Conservation (phyloP, 169 alveolate species). For the Neospora caninum region DNA sequence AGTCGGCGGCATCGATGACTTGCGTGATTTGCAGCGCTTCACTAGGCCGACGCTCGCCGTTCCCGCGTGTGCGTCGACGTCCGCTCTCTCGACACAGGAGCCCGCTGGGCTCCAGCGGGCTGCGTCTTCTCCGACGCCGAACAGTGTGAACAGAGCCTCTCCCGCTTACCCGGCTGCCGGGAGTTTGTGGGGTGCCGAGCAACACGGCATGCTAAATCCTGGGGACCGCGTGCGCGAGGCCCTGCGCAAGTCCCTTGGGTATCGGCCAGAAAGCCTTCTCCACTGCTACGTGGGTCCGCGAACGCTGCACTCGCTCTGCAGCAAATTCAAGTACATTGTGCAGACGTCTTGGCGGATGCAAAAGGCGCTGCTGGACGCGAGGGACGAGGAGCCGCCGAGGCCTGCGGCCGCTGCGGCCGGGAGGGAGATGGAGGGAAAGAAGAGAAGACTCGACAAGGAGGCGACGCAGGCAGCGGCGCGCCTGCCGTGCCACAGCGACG, state of each 20-base stretch:
- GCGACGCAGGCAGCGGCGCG: background rate
- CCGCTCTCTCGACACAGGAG: background rate
- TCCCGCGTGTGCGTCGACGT: background rate
- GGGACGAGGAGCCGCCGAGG: background rate
- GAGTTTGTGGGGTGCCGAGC: background rate
- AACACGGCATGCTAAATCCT: background rate
- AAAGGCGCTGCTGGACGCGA: background rate
- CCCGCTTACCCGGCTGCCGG: background rate
- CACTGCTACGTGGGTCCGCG: conserved; percentile 39
- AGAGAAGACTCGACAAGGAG: background rate
- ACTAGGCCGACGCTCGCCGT: background rate
- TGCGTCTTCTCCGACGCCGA: background rate
- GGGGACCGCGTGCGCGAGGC: background rate
- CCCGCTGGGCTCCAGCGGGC: background rate
- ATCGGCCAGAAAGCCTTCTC: background rate
- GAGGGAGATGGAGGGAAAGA: background rate
- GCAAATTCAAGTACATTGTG: conserved; percentile 21
- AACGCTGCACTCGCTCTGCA: conserved; percentile 18
- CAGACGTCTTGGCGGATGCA: conserved; percentile 16
- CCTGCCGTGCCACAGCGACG: background rate
- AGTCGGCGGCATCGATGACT: conserved; percentile 73
- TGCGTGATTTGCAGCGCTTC: conserved; percentile 55
- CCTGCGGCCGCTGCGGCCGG: background rate
- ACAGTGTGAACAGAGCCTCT: background rate
- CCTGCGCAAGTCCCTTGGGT: background rate